These are phyloP conservation scores for Turritis glabra DNA, from an alignment of 345 rosid species.

Conservation along the genomic window DNA sequence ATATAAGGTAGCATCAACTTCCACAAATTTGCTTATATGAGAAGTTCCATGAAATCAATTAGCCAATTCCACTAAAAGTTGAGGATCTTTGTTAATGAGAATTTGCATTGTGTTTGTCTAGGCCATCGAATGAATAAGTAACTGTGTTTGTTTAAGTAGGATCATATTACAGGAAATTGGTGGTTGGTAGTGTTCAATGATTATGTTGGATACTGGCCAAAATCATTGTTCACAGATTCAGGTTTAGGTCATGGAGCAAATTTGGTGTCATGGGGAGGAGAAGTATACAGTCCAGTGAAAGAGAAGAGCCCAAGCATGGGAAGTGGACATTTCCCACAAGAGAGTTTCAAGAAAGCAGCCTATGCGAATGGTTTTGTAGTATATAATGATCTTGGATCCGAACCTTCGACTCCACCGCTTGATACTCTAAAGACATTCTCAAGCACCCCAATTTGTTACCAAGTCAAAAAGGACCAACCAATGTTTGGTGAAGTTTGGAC, in stretches of 20 bases:
- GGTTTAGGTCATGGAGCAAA: background rate
- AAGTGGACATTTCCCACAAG: slow-evolving; percentile 19
- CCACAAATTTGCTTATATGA: background rate
- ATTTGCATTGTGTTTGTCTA: background rate
- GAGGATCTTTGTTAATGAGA: background rate
- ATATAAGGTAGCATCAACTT: background rate
- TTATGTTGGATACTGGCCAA: slow-evolving; percentile 31
- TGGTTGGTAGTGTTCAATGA: slow-evolving; percentile 2
- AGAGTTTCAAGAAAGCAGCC: background rate
- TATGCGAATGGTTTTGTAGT: slow-evolving; percentile 3
- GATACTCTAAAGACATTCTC: background rate
- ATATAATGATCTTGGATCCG: background rate
- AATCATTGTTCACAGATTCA: background rate
- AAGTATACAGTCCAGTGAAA: slow-evolving; percentile 17
- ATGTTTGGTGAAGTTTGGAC: background rate
- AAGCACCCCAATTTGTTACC: slow-evolving; percentile 20
- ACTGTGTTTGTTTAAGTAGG: background rate
- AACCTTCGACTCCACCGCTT: background rate
- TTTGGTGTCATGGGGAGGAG: slow-evolving; percentile 18
- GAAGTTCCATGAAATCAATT: background rate
- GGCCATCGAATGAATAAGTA: background rate
- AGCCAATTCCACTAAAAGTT: background rate
- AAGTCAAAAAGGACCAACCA: background rate
- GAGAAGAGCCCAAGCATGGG: slow-evolving; percentile 26
- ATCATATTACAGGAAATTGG: slow-evolving; percentile 19